Base-by-base conservation (phyloP, 495 filamentous ascomycete species). In the Xylaria palmicola region DNA sequence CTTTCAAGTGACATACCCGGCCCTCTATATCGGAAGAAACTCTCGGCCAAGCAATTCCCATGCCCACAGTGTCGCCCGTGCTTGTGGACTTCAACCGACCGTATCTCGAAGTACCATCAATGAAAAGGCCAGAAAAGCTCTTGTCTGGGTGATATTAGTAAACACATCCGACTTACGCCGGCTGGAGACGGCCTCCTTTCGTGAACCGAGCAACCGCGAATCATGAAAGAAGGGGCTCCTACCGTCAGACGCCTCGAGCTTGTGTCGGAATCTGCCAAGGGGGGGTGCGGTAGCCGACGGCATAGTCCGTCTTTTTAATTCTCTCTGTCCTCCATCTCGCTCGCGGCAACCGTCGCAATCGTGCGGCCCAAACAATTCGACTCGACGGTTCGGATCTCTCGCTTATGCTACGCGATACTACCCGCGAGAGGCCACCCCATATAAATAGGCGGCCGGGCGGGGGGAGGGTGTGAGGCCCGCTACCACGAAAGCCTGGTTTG, bases 351-450 rank as follows among this genome's bases (percentile, higher is more conserved):
- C 15, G 2, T 37, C 34, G 24, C 10, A 22, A 15, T n/a, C 32
- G 30, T 44, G 6, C n/a, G 34, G 24, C 19, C 47, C 26, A 48
- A 43, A 36, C 10, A 26, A 19, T 6, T 41, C 17, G 39, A 12
- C 15, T 49, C n/a, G 27, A n/a, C 12, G 57, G 48, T 49, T 40
- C 47, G 41, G 48, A 52, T 36, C 39, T 50, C 56, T 60, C 57
- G 57, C 57, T 52, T 52, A 60, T 60, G 57, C 56, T 52, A 47
- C 47, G 57, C 37, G 57, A 36, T 22, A 36, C 47, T 19, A 26
- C 19, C 24, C n/a, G n/a, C n/a, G n/a, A 13, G 12, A 30, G 13
- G 12, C 44, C 22, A 22, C 41, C 41, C 30, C 48, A 39, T n/a
- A 36, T 29, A 41, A 36, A 55, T 29, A 55, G 34, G 34, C 34